Evolutionary conservation across 441 rosid genomes (phyloP).

Genomic region (Metrosideros polymorpha): DNA sequence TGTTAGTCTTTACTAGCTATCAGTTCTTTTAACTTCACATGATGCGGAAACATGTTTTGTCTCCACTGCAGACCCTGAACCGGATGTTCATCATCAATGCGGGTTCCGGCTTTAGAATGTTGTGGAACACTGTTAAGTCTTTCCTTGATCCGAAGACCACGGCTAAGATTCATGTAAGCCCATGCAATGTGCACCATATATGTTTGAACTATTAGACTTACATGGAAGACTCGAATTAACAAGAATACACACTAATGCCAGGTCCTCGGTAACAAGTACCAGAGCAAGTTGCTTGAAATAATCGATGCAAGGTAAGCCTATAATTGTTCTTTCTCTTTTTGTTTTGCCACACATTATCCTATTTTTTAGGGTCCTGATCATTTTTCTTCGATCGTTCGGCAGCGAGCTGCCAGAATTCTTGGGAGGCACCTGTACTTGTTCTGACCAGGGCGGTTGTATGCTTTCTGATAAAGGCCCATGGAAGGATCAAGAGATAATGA

Average conservation of each 20-base stretch:
- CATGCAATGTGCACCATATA: neutral
- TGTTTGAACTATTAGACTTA: neutral
- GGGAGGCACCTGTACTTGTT: slow-evolving; percentile 91
- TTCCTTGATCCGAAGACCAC: slow-evolving; percentile 95
- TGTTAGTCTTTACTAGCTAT: neutral
- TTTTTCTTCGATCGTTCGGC: neutral
- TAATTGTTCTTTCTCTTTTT: neutral
- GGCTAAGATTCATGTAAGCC: slow-evolving; percentile 76
- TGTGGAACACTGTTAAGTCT: slow-evolving; percentile 85
- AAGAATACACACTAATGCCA: slow-evolving; percentile 11
- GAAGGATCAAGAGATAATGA: slow-evolving; percentile 68
- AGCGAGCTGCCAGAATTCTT: slow-evolving; percentile 95
- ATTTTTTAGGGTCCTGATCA: neutral
- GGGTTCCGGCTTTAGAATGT: slow-evolving; percentile 89
- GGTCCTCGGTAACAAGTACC: slow-evolving; percentile 88
- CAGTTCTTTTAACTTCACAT: neutral
- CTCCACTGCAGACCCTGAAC: slow-evolving; percentile 57
- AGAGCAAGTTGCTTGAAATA: slow-evolving; percentile 83
- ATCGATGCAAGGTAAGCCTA: slow-evolving; percentile 56
- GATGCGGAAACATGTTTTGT: neutral
- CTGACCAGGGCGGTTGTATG: slow-evolving; percentile 85
- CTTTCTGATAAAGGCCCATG: slow-evolving; percentile 95
- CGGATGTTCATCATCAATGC: slow-evolving; percentile 97
- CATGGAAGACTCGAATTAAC: slow-evolving; percentile 1
- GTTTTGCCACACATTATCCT: neutral